Conservation (phyloP, 306 rosid genomes). For the Cicer arietinum region DNA sequence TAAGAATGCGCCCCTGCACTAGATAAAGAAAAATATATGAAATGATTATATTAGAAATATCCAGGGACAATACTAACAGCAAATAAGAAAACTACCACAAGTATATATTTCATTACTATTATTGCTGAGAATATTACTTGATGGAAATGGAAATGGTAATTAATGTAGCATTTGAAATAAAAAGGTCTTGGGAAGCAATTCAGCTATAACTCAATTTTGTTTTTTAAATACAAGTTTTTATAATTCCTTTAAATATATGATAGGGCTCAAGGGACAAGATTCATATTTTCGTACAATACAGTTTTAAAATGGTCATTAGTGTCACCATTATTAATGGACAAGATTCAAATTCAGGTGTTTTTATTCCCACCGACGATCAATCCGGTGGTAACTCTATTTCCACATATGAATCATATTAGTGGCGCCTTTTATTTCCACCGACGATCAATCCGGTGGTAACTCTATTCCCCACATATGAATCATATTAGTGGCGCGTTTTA, state of each 20-base stretch:
- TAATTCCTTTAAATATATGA: slow-evolving; percentile 1
- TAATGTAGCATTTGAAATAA: not conserved
- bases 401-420: too few relatives aligned
- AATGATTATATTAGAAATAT: not conserved
- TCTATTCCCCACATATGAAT: too few relatives aligned
- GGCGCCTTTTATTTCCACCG: too few relatives aligned
- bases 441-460: too few relatives aligned
- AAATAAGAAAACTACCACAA: slow-evolving; percentile 1
- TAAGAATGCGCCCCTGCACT: slow-evolving; percentile 91
- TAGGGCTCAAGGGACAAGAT: too few relatives aligned
- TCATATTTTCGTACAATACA: too few relatives aligned
- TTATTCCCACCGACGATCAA: too few relatives aligned
- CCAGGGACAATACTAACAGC: slow-evolving; percentile 36
- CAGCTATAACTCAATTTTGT: not conserved
- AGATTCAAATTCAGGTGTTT: too few relatives aligned
- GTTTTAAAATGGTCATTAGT: too few relatives aligned
- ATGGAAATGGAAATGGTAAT: slow-evolving; percentile 12
- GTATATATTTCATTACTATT: not conserved
- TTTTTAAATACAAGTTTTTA: not conserved
- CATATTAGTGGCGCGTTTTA: too few relatives aligned
- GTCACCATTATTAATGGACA: too few relatives aligned
- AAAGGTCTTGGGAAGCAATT: not conserved
- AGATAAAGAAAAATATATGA: slow-evolving; percentile 41
- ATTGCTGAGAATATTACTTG: not conserved
- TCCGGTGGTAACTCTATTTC: too few relatives aligned